phyloP scores from a whole-genome alignment of 805 yeast genomes.

The Candida gorgasii region DNA sequence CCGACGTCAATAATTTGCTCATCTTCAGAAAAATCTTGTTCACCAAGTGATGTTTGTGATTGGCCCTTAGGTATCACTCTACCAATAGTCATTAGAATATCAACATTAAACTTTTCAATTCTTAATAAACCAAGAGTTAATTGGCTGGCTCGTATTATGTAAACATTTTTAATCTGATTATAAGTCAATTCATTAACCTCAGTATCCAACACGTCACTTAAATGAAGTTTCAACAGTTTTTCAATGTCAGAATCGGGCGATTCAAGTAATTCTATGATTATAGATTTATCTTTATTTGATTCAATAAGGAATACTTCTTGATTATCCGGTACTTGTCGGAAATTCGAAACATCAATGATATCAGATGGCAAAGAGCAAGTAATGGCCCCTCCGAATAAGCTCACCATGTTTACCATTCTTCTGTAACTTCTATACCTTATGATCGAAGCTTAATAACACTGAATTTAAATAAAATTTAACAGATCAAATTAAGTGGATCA shows the following conservation, averaged over 20 bases:
- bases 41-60: background rate
- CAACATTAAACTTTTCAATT: conserved; percentile 53
- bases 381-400: conserved; percentile 83
- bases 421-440: background rate
- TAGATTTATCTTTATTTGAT: conserved; percentile 46
- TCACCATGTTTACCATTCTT: background rate
- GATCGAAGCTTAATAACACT: background rate
- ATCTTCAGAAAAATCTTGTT: conserved; percentile 7
- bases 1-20: conserved; percentile 3
- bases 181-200: conserved; percentile 7
- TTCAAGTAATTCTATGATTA: conserved; percentile 68
- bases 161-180: background rate
- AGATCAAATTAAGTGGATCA: background rate
- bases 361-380: conserved; percentile 56
- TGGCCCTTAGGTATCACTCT: conserved; percentile 1
- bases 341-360: conserved; percentile 66
- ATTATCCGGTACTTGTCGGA: conserved; percentile 87
- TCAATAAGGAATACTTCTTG: conserved; percentile 84
- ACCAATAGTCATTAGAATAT: conserved; percentile 24
- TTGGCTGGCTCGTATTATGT: background rate
- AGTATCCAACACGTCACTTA: conserved; percentile 51
- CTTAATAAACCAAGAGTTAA: conserved; percentile 41
- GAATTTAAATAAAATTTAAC: too few species aligned
- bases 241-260: conserved; percentile 30
- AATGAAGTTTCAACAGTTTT: conserved; percentile 51